Percentiles rank a stretch among this genome's conserved stretches.
phyloP scores from a whole-genome alignment of 208 protist genomes.

The Herpetomonas muscarum region DNA sequence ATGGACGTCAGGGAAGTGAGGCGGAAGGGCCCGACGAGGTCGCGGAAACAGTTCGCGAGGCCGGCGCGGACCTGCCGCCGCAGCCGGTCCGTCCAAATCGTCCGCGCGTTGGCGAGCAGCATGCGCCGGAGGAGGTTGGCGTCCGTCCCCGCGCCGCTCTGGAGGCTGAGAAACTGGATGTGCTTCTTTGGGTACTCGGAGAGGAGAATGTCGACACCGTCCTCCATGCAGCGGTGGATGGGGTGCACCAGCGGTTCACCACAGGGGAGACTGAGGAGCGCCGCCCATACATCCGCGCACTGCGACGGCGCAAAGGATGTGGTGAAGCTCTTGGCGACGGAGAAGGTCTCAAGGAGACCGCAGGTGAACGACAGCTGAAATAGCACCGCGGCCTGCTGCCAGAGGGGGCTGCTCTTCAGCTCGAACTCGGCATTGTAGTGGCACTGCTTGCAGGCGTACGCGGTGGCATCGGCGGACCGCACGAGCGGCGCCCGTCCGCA shows the following conservation, averaged over 20 bases:
- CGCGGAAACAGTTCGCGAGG: constrained; percentile 18
- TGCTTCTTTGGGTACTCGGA: constrained; percentile 26
- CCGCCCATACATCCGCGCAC: constrained; percentile 21
- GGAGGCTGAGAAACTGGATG: constrained; percentile 32
- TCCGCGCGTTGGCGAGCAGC: constrained; percentile 36
- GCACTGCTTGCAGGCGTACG: constrained; percentile 54
- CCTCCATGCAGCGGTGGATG: constrained; percentile 30
- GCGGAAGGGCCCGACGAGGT: constrained; percentile 14
- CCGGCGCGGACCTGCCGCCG: constrained; percentile 39
- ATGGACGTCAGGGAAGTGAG: constrained; percentile 35
- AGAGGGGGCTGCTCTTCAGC: constrained; percentile 23
- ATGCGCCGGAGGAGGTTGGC: constrained; percentile 24
- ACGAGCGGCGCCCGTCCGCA: constrained; percentile 42
- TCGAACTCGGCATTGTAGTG: constrained; percentile 78
- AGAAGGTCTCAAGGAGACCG: constrained; percentile 51
- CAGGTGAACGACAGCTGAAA: constrained; percentile 58
- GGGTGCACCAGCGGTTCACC: constrained; percentile 25
- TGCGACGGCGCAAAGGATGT: constrained; percentile 19
- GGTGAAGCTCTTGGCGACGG: constrained; percentile 39
- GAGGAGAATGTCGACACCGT: constrained; percentile 47
- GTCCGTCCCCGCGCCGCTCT: constrained; percentile 41
- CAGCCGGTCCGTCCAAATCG: constrained; percentile 32
- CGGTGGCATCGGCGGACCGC: constrained; percentile 18
- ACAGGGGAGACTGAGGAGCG: constrained; percentile 28
- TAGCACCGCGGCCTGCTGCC: constrained; percentile 50